Evolutionary conservation across 352 stramenopile species (phyloP).

Genomic region (Phytophthora niederhauseri): DNA sequence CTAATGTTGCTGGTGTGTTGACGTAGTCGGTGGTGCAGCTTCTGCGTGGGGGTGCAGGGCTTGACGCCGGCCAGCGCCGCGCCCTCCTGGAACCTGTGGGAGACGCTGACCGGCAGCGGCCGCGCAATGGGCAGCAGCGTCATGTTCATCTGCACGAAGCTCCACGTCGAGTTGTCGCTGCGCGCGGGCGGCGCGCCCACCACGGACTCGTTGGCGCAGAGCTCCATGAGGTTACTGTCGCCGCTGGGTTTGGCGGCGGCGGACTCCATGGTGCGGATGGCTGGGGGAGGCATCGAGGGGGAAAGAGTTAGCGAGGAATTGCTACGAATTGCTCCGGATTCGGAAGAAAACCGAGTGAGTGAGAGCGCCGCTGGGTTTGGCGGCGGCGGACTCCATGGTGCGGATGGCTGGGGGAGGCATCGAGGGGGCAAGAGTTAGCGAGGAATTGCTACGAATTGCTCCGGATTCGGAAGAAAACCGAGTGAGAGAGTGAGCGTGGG

Average conservation of each 20-base stretch:
- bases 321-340: background rate
- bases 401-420: slow-evolving; percentile 12
- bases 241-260: background rate
- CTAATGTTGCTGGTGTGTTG: slow-evolving; percentile 69
- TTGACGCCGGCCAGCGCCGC: slow-evolving; percentile 41
- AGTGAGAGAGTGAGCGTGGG: too few relatives aligned
- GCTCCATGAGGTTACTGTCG: slow-evolving; percentile 26
- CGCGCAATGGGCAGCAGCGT: slow-evolving; percentile 76
- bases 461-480: slow-evolving; percentile 24
- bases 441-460: background rate
- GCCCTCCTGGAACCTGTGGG: slow-evolving; percentile 52
- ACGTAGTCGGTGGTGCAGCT: slow-evolving; percentile 57
- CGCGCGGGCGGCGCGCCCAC: slow-evolving; percentile 7
- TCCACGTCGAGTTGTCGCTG: slow-evolving; percentile 55
- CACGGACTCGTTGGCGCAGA: slow-evolving; percentile 22
- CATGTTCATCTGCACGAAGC: slow-evolving; percentile 90
- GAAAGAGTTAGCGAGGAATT: background rate
- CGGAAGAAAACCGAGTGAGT: slow-evolving; percentile 27
- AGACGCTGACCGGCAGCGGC: slow-evolving; percentile 59
- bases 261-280: slow-evolving; percentile 18
- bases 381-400: slow-evolving; percentile 18
- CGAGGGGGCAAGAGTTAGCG: background rate
- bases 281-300: slow-evolving; percentile 7
- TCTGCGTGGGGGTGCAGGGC: slow-evolving; percentile 70
- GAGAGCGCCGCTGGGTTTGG: background rate